Evolutionary conservation across 176 grass and related monocot species (phyloP), one percentile per base, ranked within the genome.

Genomic region (Eremochloa ophiuroides): DNA sequence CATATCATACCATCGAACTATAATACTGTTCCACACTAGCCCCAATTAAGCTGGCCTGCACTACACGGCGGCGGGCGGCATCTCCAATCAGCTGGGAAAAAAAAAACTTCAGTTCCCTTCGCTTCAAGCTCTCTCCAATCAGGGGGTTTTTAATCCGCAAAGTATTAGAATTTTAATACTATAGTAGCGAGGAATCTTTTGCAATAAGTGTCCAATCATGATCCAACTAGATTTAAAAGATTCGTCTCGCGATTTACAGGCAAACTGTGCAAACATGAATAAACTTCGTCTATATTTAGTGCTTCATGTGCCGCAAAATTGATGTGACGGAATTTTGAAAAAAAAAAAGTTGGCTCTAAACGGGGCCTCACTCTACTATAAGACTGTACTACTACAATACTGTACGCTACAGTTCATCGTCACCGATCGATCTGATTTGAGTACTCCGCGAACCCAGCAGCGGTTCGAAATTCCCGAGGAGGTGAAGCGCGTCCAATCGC

Each of bases 381-480:
- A 51, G 6, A 7, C 47, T 50, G 17, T 8, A 51, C 17, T 8
- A 22, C 18, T 5, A 2, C 35, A 37, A 37, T n/a, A n/a, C n/a
- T n/a, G n/a, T 15, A 44, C 43, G 43, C 44, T 22, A 9, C 71
- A 14, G 5, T 62, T 23, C 51, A 9, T 3, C 12, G 64, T 39
- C 64, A 67, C 64, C 34, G 60, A 39, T 39, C 48, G 17, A 51
- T 40, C 27, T 11, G 53, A 61, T 71, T 37, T 60, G 56, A 83
- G 40, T n/a, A 17, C 5, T 29, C 51, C 12, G 46, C 5, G 26
- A 27, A 25, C 6, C 14, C n/a, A n/a, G n/a, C 39, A 26, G 16
- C 31, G 47, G 67, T 84, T 74, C 10, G 38, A 12, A 62, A 80
- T 80, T 84, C 58, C 81, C 61, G 39, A 88, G 81, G 60, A 4